These are phyloP conservation scores for Pleurotus tuber-regium DNA, from an alignment of 768 basidiomycete species.

Conservation along the genomic window DNA sequence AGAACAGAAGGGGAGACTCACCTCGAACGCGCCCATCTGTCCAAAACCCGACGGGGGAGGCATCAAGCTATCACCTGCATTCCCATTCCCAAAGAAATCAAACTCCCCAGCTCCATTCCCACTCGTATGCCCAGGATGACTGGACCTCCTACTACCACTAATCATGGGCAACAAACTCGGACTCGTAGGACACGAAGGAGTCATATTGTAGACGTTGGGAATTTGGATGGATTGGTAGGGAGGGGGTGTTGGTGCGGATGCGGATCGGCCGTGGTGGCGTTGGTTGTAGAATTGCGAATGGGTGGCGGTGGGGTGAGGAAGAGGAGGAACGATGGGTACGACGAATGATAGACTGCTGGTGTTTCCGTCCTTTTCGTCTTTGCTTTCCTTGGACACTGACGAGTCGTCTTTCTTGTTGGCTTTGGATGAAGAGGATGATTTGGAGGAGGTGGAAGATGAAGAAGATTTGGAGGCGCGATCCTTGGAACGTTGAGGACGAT, in stretches of 20 bases:
- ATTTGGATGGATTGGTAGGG: slow-evolving; percentile 62
- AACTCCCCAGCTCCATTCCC: background rate
- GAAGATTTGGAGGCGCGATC: no score
- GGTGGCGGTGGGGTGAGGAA: slow-evolving; percentile 18
- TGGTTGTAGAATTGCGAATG: background rate
- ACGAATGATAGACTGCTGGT: slow-evolving; percentile 40
- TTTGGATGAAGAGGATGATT: no score
- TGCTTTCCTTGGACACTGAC: no score
- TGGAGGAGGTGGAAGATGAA: no score
- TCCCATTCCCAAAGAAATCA: background rate
- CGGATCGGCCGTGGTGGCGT: slow-evolving; percentile 33
- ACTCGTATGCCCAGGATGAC: background rate
- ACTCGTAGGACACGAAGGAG: slow-evolving; percentile 62
- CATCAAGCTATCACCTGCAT: slow-evolving; percentile 36
- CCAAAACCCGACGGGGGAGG: slow-evolving; percentile 36
- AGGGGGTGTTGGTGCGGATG: slow-evolving; percentile 66
- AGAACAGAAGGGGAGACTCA: slow-evolving; percentile 20
- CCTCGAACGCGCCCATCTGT: slow-evolving; percentile 46
- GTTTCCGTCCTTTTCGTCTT: slow-evolving; percentile 36
- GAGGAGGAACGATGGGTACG: slow-evolving; percentile 29
- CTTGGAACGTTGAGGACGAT: no score
- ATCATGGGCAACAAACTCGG: slow-evolving; percentile 37
- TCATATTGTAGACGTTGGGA: slow-evolving; percentile 53
- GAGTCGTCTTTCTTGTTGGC: no score
- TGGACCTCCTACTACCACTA: background rate